Base-by-base conservation (phyloP, 345 rosid genomes). In the Sonneratia caseolaris region DNA sequence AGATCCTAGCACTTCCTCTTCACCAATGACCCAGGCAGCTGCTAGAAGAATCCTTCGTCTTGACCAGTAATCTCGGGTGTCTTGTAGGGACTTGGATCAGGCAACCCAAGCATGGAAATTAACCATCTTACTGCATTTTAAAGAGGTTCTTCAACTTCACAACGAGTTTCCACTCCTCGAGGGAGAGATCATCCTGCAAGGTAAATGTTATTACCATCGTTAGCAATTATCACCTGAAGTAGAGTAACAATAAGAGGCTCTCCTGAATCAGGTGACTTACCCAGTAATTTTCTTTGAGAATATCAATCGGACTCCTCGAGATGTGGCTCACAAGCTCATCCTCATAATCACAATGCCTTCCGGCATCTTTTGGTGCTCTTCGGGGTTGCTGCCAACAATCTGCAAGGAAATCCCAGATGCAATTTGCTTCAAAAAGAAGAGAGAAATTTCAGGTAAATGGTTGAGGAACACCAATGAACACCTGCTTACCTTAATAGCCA, bases 341-440 rank as follows among this genome's bases (percentile, higher is more conserved):
- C 7, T 88, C 92, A 70, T 77, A 45, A 65, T 95, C 97, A 79
- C 92, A 95, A 72, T 95, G 97, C 80, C 96, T 86, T 42, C 97
- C 97, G 79, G 84, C 97, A 88, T 90, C 78, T 90, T 95, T 70
- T 95, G 99, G 70, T 87, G 90, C 79, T 90, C 97, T 77, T 95
- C 96, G 0, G 90, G 66, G 76, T 84, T 92, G 53, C 83, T 74
- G 66, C 87, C 92, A 68, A 83, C 80, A 36, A 95, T 91, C 99
- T 95, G 81, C 67, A 42, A 15, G 14, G 5, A n/a, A 47, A 40
- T 68, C 27, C 9, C n/a, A 43, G 6, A 68, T 19, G n/a, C 40
- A 22, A 68, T 68, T 37, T 19, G 70, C 51, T 14, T 22, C 14
- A 61, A 12, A 27, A 61, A 22, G 37, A 61, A 1, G 36, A 62